These are phyloP conservation scores for Castanospermum australe DNA, from an alignment of 306 rosid species.

Conservation along the genomic window DNA sequence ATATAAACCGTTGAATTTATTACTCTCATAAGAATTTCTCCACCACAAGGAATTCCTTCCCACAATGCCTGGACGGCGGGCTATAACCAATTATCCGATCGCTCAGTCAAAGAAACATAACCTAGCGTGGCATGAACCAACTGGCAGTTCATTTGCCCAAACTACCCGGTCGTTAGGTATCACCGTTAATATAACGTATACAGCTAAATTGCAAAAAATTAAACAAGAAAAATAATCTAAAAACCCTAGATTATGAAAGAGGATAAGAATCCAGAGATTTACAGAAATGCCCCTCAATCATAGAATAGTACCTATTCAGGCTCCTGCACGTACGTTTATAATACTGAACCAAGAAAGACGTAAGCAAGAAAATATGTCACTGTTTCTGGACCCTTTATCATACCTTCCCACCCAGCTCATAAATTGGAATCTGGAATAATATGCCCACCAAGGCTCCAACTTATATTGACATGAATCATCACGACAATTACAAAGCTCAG, in stretches of 20 bases:
- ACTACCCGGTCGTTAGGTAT: background rate
- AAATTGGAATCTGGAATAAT: constrained; percentile 22
- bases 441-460: constrained; percentile 25
- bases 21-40: no score
- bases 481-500: constrained; percentile 35
- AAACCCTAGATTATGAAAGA: background rate
- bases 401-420: constrained; percentile 15
- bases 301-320: background rate
- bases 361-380: constrained; percentile 19
- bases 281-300: background rate
- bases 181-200: background rate
- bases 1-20: no score
- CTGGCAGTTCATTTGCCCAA: background rate
- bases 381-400: constrained; percentile 24
- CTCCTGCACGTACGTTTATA: constrained; percentile 1
- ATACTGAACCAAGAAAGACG: constrained; percentile 28
- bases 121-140: background rate
- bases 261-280: background rate
- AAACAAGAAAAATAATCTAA: background rate
- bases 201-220: background rate
- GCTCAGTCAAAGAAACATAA: no score
- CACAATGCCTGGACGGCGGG: no score
- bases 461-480: constrained; percentile 22
- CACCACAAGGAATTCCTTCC: no score
- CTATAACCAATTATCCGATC: no score